Conservation (phyloP, 371 early-diverging fungal genomes). For the Sporodiniella umbellata region DNA sequence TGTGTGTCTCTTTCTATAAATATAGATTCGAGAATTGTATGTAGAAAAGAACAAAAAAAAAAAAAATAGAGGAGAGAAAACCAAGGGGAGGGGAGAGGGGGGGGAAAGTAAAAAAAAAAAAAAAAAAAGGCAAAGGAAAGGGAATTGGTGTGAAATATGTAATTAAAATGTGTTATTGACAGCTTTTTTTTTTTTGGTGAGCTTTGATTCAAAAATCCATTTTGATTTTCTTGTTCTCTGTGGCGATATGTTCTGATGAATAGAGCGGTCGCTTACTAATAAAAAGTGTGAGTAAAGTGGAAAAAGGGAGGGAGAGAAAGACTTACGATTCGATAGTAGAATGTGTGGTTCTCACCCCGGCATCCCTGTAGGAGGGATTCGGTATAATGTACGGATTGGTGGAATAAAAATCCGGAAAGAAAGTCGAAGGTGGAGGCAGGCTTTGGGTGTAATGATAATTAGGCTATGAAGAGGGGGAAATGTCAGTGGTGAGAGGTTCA, state of each 20-base stretch:
- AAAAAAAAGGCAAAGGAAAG: no score
- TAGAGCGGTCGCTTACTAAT: constrained; percentile 7
- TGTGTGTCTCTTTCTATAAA: no score
- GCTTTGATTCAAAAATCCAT: background rate
- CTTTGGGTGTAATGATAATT: constrained; percentile 71
- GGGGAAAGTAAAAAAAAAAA: no score
- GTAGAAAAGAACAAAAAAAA: no score
- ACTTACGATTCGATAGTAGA: background rate
- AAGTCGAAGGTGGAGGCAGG: constrained; percentile 71
- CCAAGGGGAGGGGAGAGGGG: no score
- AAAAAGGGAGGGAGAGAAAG: background rate
- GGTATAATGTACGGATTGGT: constrained; percentile 13
- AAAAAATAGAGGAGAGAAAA: no score
- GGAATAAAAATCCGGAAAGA: constrained; percentile 69
- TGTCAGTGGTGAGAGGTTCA: no score
- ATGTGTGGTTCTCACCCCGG: constrained; percentile 1
- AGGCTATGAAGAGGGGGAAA: constrained; percentile 23
- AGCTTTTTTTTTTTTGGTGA: background rate
- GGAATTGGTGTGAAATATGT: no score
- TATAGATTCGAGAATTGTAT: no score
- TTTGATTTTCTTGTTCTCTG: background rate
- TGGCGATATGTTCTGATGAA: background rate
- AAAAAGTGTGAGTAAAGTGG: no score
- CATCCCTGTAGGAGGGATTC: constrained; percentile 6
- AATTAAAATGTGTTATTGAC: background rate